A percentile compares a stretch with the other conserved stretches of the same genome.
Conservation (phyloP, 2,329 filamentous ascomycete species). For the Fusarium tricinctum region DNA sequence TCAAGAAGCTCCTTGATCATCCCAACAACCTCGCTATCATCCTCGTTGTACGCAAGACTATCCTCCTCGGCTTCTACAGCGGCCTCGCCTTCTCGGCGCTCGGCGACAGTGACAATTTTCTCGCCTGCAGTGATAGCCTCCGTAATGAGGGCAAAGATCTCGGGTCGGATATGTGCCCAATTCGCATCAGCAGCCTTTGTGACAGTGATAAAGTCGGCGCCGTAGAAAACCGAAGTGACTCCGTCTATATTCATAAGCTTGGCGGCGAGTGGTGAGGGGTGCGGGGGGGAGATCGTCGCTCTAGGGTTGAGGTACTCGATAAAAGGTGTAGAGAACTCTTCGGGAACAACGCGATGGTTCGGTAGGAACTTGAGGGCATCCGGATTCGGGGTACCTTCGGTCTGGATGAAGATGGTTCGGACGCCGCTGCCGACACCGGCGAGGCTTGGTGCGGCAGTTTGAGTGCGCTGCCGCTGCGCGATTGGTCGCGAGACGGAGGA, state of each 20-base stretch:
- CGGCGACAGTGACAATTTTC: conserved; percentile 79
- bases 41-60: conserved; percentile 85
- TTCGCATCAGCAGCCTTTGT: conserved; percentile 89
- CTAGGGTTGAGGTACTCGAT: conserved; percentile 93
- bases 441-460: conserved; percentile 38
- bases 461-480: conserved; percentile 27
- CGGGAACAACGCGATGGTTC: conserved; percentile 86
- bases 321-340: conserved; percentile 79
- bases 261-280: conserved; percentile 91
- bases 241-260: conserved; percentile 94
- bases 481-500: conserved; percentile 45
- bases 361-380: conserved; percentile 97
- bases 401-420: conserved; percentile 97
- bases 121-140: conserved; percentile 90
- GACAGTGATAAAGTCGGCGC: conserved; percentile 94
- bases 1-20: conserved; percentile 99
- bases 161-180: conserved; percentile 95
- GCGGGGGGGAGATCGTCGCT: conserved; percentile 86
- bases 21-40: conserved; percentile 92
- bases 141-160: conserved; percentile 95
- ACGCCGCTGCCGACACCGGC: conserved; percentile 54
- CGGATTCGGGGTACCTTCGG: conserved; percentile 92
- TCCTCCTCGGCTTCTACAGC: conserved; percentile 67
- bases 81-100: conserved; percentile 68
- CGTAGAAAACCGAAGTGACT: conserved; percentile 95